Percentiles rank a stretch among this genome's conserved stretches.
phyloP scores from a whole-genome alignment of 345 rosid genomes.

The Carallia brachiata region DNA sequence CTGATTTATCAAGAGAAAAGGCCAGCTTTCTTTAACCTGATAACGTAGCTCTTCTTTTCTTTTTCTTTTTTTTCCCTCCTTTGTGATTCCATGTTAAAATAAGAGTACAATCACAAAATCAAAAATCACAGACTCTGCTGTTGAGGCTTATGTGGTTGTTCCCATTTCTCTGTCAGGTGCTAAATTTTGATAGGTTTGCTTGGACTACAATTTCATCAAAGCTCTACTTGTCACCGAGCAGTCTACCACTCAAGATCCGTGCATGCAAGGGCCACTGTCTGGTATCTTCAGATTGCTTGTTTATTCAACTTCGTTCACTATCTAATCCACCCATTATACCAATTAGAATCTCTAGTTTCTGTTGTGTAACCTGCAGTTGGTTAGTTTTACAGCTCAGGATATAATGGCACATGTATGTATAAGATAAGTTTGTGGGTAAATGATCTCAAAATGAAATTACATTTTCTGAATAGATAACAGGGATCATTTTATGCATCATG shows the following conservation, averaged over 20 bases:
- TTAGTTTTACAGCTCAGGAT: conserved; percentile 6
- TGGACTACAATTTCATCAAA: conserved; percentile 87
- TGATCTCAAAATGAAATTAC: background rate
- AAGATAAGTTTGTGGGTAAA: background rate
- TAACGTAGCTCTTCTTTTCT: too few species aligned
- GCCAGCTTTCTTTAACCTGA: too few species aligned
- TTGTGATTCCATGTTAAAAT: too few species aligned
- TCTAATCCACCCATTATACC: background rate
- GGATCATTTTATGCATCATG: too few species aligned
- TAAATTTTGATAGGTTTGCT: conserved; percentile 69
- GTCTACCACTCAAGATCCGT: conserved; percentile 90
- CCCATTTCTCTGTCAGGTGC: conserved; percentile 43
- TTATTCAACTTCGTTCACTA: background rate
- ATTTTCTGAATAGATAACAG: too few species aligned
- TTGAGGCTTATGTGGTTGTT: background rate
- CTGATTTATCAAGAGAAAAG: too few species aligned
- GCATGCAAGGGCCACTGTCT: conserved; percentile 94
- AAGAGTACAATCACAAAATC: too few species aligned
- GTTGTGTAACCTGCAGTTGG: background rate
- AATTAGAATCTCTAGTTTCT: background rate
- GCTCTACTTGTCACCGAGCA: conserved; percentile 88
- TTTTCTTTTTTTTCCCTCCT: too few species aligned
- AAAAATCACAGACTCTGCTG: background rate
- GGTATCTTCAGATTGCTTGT: conserved; percentile 42
- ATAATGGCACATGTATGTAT: background rate